Evolutionary conservation across 1,284 basidiomycete species (phyloP).

Genomic region (Naganishia liquefaciens): DNA sequence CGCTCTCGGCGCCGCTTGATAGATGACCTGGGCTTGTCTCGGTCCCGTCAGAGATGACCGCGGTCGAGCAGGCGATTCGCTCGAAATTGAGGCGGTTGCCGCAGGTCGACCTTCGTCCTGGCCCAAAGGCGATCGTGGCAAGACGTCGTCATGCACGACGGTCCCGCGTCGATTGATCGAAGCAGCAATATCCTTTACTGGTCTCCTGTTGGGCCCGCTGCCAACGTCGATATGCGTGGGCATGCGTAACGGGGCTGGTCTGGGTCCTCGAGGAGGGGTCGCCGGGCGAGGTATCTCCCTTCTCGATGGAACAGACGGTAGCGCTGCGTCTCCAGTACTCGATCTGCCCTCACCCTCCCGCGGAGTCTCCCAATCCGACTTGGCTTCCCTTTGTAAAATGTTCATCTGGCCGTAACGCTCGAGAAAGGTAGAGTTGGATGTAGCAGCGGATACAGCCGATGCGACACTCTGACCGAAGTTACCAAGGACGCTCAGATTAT

Average conservation of each 20-base stretch:
- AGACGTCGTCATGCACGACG: neutral
- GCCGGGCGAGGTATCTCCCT: conserved; percentile 16
- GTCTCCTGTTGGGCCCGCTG: conserved; percentile 3
- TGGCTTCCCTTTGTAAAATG: conserved; percentile 20
- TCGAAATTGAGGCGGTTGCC: neutral
- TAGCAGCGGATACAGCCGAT: conserved; percentile 16
- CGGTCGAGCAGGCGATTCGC: conserved; percentile 8
- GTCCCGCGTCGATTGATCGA: conserved; percentile 27
- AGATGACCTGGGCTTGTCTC: conserved; percentile 1
- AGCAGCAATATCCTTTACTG: conserved; percentile 30
- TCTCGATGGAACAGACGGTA: conserved; percentile 5
- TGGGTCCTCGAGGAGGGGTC: conserved; percentile 14
- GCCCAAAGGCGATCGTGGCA: neutral
- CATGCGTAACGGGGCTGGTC: conserved; percentile 21
- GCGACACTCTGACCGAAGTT: conserved; percentile 22
- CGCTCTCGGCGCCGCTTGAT: conserved; percentile 17
- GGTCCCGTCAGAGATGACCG: conserved; percentile 9
- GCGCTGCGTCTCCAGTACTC: neutral
- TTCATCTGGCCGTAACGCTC: conserved; percentile 20
- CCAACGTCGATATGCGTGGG: conserved; percentile 23
- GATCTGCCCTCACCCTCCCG: neutral
- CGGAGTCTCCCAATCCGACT: neutral
- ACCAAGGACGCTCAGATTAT: neutral
- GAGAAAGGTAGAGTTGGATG: conserved; percentile 20
- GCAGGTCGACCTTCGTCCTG: neutral